Percentiles rank a stretch among this genome's conserved stretches.
Conservation (phyloP, 768 basidiomycete species). For the Inosperma sp. region DNA sequence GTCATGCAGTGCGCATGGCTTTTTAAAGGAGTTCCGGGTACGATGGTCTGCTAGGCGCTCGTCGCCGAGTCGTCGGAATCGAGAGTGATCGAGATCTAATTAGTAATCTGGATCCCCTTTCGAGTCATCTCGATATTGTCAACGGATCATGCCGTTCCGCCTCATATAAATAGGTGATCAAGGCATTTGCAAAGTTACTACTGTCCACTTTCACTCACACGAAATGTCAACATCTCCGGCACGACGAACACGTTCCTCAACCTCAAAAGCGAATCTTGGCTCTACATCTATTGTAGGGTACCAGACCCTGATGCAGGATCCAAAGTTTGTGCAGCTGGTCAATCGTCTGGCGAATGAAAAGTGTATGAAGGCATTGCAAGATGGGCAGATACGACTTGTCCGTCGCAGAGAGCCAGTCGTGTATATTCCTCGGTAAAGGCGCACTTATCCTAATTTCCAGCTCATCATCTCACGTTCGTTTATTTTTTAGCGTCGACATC, state of each 20-base stretch:
- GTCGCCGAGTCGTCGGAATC: too few species aligned
- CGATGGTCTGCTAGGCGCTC: too few species aligned
- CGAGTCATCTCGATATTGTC: too few species aligned
- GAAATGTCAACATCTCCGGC: not conserved
- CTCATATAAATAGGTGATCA: too few species aligned
- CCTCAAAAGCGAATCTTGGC: not conserved
- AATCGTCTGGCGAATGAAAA: not conserved
- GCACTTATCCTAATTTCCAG: not conserved
- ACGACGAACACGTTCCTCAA: not conserved
- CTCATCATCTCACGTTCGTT: not conserved
- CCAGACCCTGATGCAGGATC: not conserved
- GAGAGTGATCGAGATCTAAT: too few species aligned
- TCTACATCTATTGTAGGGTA: not conserved
- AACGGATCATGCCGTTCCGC: too few species aligned
- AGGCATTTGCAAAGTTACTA: too few species aligned
- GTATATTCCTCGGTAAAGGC: constrained; percentile 8
- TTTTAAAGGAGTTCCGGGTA: too few species aligned
- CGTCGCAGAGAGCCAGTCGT: not conserved
- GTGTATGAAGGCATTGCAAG: not conserved
- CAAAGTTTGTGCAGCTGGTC: not conserved
- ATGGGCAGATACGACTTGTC: not conserved
- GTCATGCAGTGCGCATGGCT: too few species aligned
- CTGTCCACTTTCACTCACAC: not conserved
- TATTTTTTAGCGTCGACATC: constrained; percentile 37
- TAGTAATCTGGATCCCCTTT: too few species aligned